Evolutionary conservation across 2,329 filamentous ascomycete species (phyloP).

Genomic region (Neofusicoccum sp.): DNA sequence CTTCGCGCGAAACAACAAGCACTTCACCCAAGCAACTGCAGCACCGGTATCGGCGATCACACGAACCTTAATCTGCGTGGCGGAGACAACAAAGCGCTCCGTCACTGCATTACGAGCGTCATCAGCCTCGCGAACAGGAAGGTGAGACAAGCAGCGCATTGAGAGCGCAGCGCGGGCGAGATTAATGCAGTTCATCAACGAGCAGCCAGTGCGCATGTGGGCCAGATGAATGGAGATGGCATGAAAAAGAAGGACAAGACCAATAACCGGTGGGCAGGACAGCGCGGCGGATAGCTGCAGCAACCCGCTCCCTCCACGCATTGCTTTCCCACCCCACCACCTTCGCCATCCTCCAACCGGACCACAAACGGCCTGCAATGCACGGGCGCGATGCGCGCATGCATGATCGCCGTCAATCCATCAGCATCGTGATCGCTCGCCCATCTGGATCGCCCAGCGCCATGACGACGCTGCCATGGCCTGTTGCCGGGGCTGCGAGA

Average conservation of each 20-base stretch:
- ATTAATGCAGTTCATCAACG: neutral
- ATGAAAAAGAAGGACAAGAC: neutral
- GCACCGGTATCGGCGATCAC: neutral
- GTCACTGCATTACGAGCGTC: neutral
- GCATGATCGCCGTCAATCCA: neutral
- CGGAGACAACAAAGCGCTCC: neutral
- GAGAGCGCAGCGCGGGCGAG: neutral
- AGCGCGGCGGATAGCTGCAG: conserved; percentile 12
- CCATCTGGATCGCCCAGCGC: neutral
- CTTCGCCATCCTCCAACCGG: neutral
- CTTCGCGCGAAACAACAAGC: too few species aligned
- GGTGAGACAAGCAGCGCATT: conserved; percentile 3
- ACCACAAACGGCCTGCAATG: conserved; percentile 9
- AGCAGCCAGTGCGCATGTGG: neutral
- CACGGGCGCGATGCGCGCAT: neutral
- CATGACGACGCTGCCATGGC: neutral
- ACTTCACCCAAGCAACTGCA: neutral
- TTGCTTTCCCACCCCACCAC: neutral
- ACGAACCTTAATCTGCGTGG: neutral
- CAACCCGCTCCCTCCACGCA: conserved; percentile 4
- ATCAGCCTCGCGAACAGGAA: neutral
- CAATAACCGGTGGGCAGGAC: neutral
- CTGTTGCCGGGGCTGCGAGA: neutral
- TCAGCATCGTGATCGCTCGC: neutral
- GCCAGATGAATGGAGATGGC: neutral